phyloP scores from a whole-genome alignment of 129 eudicot species.

The Artemisia tridentata region DNA sequence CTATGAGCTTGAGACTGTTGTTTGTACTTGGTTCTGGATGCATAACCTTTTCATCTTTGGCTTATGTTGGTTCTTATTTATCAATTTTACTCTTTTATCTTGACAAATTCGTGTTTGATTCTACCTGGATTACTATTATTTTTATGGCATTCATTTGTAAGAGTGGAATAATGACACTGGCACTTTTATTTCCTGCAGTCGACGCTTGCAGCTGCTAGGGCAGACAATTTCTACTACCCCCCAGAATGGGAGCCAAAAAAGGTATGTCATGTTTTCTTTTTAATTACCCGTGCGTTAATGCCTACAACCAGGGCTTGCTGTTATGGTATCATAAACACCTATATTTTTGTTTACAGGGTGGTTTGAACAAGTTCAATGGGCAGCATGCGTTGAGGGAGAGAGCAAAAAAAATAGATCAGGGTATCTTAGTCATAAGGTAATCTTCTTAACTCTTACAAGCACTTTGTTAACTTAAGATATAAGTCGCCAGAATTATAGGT shows the following conservation, averaged over 20 bases:
- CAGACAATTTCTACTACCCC: constrained; percentile 93
- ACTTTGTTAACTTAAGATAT: background rate
- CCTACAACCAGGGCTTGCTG: background rate
- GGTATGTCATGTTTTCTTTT: constrained; percentile 33
- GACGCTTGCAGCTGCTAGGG: constrained; percentile 97
- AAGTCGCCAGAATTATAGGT: background rate
- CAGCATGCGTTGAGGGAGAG: constrained; percentile 98
- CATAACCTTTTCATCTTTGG: background rate
- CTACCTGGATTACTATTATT: background rate
- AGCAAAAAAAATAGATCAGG: constrained; percentile 93
- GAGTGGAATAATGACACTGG: constrained; percentile 10
- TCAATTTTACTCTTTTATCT: background rate
- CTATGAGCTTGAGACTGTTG: background rate
- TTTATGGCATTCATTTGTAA: background rate
- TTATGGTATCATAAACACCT: background rate
- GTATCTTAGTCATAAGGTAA: constrained; percentile 93
- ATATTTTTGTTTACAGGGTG: constrained; percentile 52
- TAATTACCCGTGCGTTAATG: background rate
- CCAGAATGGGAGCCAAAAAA: constrained; percentile 98
- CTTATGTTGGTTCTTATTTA: background rate
- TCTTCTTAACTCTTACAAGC: background rate
- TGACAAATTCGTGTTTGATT: constrained; percentile 5
- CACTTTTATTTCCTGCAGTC: constrained; percentile 65
- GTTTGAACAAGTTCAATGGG: constrained; percentile 90
- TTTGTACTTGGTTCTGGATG: constrained; percentile 1